Conservation (phyloP, 2,329 filamentous ascomycete species). For the Camillea tinctor region DNA sequence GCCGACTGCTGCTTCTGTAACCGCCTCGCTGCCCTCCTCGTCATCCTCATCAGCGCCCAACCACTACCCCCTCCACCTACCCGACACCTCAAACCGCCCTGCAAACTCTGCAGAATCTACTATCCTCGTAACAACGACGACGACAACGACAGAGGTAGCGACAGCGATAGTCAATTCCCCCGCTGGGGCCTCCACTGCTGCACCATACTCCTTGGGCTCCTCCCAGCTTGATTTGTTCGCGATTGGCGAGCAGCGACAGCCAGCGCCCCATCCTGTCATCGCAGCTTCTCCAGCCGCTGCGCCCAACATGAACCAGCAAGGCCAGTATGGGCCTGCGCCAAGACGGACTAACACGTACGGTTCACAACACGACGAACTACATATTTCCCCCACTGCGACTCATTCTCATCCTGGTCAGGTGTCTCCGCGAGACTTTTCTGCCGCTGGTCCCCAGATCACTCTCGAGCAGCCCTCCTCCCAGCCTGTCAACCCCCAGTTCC, state of each 20-base stretch:
- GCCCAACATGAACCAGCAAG: slow-evolving; percentile 37
- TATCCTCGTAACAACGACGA: neutral
- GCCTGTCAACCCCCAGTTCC: slow-evolving; percentile 39
- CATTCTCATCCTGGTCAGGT: slow-evolving; percentile 41
- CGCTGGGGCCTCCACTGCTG: neutral
- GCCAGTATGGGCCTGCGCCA: slow-evolving; percentile 35
- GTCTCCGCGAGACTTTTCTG: slow-evolving; percentile 48
- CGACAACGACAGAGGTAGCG: neutral
- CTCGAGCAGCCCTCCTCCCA: slow-evolving; percentile 43
- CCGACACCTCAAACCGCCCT: slow-evolving; percentile 4
- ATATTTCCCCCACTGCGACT: slow-evolving; percentile 49
- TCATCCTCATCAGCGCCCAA: slow-evolving; percentile 18
- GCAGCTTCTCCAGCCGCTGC: slow-evolving; percentile 15
- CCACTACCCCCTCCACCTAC: slow-evolving; percentile 9
- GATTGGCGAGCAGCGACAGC: slow-evolving; percentile 7
- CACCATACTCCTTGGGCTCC: neutral
- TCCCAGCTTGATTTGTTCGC: slow-evolving; percentile 11
- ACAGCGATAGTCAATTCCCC: neutral
- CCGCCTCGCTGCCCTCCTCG: neutral
- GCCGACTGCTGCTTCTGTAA: neutral
- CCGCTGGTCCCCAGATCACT: slow-evolving; percentile 48
- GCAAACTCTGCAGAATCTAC: slow-evolving; percentile 13
- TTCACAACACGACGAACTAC: slow-evolving; percentile 51
- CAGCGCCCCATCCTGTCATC: slow-evolving; percentile 12
- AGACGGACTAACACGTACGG: slow-evolving; percentile 40